These are phyloP conservation scores for Planoprotostelium fungivorum DNA, from an alignment of 78 protist genomes.

Conservation along the genomic window DNA sequence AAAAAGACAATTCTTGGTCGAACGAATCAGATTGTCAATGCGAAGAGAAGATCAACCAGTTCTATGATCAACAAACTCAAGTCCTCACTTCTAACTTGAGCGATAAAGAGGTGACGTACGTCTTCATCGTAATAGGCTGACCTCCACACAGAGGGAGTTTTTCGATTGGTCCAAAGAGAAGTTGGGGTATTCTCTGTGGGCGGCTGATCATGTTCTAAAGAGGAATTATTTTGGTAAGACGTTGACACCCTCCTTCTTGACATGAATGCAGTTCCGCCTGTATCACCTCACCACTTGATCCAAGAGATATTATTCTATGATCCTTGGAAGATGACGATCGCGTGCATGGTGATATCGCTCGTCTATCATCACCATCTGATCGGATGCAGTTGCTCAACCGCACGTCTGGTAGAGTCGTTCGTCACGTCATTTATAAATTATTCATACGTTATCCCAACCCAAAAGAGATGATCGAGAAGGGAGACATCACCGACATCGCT, in stretches of 20 bases:
- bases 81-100: neutral
- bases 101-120: neutral
- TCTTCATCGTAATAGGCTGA: neutral
- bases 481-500: neutral
- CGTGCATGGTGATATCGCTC: neutral
- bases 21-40: neutral
- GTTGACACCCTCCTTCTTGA: neutral
- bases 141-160: neutral
- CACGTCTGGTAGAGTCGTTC: neutral
- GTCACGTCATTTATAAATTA: neutral
- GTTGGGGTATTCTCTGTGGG: neutral
- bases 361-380: neutral
- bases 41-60: neutral
- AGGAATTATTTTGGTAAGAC: neutral
- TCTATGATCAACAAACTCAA: too few species aligned
- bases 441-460: neutral
- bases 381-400: neutral
- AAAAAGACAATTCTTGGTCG: neutral
- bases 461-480: neutral
- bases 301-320: neutral
- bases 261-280: neutral
- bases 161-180: neutral
- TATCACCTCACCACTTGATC: neutral
- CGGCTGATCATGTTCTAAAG: neutral
- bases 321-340: neutral